A percentile compares a stretch with the other conserved stretches of the same genome.
phyloP scores from a whole-genome alignment of 345 rosid genomes.

The Pistacia vera region DNA sequence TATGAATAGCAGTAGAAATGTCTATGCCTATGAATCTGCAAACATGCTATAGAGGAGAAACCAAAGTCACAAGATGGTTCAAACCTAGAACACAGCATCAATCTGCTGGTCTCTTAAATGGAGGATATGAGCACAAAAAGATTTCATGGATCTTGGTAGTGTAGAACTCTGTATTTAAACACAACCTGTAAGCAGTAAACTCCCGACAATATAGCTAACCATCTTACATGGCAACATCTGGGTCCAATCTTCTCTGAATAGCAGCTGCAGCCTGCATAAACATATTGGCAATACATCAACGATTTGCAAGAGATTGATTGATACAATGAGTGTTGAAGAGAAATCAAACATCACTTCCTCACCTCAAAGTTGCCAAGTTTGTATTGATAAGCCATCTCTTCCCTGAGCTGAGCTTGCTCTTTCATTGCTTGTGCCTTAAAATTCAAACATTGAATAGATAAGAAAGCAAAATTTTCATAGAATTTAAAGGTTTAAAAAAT shows the following conservation, averaged over 20 bases:
- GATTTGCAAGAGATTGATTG: neutral
- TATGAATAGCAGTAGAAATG: neutral
- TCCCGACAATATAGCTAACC: neutral
- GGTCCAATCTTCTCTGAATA: conserved; percentile 77
- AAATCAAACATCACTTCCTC: conserved; percentile 6
- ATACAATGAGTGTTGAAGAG: neutral
- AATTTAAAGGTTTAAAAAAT: neutral
- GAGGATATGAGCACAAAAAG: neutral
- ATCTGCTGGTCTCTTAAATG: neutral
- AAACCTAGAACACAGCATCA: neutral
- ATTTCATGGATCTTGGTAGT: neutral
- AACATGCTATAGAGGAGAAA: neutral
- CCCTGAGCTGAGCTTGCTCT: conserved; percentile 86
- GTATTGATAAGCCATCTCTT: conserved; percentile 94
- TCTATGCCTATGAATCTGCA: neutral
- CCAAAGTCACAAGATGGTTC: neutral
- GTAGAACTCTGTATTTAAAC: neutral
- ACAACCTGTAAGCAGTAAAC: neutral
- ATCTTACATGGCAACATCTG: conserved; percentile 63
- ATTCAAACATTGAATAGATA: conserved; percentile 9
- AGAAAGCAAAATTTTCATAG: conserved; percentile 1
- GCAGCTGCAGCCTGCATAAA: conserved; percentile 66
- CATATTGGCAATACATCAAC: neutral
- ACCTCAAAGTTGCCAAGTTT: conserved; percentile 96
- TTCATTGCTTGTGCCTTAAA: conserved; percentile 93